Conservation (phyloP, 2,329 filamentous ascomycete genomes). For the Clonostachys byssicola region DNA sequence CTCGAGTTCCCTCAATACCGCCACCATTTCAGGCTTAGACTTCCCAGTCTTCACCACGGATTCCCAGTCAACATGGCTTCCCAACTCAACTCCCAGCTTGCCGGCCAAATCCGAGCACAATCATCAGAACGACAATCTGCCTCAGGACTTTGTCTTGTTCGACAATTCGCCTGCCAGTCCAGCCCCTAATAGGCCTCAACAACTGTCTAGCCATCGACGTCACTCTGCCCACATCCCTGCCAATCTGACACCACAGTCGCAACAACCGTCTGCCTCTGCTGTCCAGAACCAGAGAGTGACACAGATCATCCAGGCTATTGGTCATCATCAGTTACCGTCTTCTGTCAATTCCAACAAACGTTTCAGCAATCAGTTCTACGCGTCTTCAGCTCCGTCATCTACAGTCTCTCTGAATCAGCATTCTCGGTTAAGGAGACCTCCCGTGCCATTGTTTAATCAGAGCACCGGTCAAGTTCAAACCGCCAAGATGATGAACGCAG, state of each 20-base stretch:
- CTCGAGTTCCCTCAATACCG: constrained; percentile 52
- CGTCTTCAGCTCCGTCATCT: constrained; percentile 61
- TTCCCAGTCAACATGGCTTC: constrained; percentile 77
- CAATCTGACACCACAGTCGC: constrained; percentile 35
- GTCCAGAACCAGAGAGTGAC: constrained; percentile 56
- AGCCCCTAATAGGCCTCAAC: constrained; percentile 20
- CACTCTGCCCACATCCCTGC: constrained; percentile 28
- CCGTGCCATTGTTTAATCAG: constrained; percentile 67
- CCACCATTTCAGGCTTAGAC: constrained; percentile 62
- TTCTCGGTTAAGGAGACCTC: constrained; percentile 52
- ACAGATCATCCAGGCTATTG: constrained; percentile 55
- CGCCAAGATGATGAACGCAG: constrained; percentile 39
- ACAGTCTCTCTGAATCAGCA: constrained; percentile 53
- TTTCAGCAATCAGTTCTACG: constrained; percentile 64
- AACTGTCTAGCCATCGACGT: constrained; percentile 35
- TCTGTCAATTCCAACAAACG: constrained; percentile 46
- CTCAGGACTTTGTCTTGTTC: constrained; percentile 79
- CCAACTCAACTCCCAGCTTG: constrained; percentile 61
- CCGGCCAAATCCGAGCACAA: constrained; percentile 58
- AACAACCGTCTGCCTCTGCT: constrained; percentile 27
- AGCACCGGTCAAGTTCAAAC: constrained; percentile 46
- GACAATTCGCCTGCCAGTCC: constrained; percentile 26
- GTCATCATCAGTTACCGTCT: constrained; percentile 45
- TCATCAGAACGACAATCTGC: constrained; percentile 42
- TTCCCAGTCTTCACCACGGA: constrained; percentile 78